Evolutionary conservation across 2,329 filamentous ascomycete species (phyloP), one percentile per base, ranked within the genome.

Genomic region (Epicoccum sorghinum): DNA sequence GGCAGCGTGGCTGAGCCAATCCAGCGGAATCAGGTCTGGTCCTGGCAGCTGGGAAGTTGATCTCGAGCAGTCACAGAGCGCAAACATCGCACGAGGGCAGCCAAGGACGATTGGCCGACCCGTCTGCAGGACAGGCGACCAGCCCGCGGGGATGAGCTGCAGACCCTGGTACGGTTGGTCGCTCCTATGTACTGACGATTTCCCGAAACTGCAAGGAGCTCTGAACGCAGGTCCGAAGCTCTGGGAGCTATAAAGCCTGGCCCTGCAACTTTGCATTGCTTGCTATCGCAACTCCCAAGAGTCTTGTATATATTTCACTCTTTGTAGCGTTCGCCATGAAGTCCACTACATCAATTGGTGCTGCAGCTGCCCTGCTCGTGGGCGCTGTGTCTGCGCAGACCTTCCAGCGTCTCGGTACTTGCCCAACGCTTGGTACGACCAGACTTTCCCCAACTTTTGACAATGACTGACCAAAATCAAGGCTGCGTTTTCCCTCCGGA

Each of bases 401-500:
- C n/a, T 84, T 80, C 67, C 81, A 82, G 65, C 77, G 83, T 50
- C 73, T 85, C 25, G 82, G 82, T 58, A 76, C 79, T 49, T 85
- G 83, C 66, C 83, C 83, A 29, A 79, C 77, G 4, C 71, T 86
- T 49, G 83, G 83, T 67, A 76, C 59, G 67, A 24, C 40, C 18
- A n/a, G 29, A 36, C 39, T 13, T 32, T 27, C 30, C n/a, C 9
- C 27, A 40, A 10, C 32, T 37, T 8, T 29, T 7, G 22, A 39
- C 13, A 38, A n/a, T 18, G 42, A 53, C 65, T 69, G 62, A 69
- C 57, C 38, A 36, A 33, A 30, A 33, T 37, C 9, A 38, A 75
- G 73, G 75, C 45, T 83, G 81, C 58, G 77, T 86, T 52, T 80
- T 85, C 51, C 83, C 83, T 43, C 83, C 83, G 18, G 83, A 85